phyloP scores from a whole-genome alignment of 129 eudicot species.

The Arctium minus region DNA sequence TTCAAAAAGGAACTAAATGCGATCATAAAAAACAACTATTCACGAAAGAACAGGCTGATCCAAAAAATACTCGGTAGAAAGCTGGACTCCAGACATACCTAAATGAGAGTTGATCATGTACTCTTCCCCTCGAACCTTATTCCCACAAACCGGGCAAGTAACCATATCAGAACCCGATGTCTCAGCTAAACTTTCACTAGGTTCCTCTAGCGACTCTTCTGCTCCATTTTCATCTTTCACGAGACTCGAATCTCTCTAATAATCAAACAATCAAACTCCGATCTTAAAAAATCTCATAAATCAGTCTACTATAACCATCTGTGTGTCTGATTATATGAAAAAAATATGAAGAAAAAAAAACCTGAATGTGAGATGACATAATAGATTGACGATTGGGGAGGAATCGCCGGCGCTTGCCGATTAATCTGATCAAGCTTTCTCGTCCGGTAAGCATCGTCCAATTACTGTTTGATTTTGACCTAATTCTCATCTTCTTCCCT shows the following conservation, averaged over 20 bases:
- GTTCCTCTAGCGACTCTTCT: slow-evolving; percentile 6
- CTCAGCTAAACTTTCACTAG: not conserved
- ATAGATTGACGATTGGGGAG: slow-evolving; percentile 72
- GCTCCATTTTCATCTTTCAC: slow-evolving; percentile 34
- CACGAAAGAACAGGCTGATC: not conserved
- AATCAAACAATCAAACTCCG: not conserved
- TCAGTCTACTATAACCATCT: not conserved
- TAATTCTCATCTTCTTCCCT: slow-evolving; percentile 18
- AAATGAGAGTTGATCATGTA: slow-evolving; percentile 67
- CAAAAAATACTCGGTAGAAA: not conserved
- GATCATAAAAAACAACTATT: not conserved
- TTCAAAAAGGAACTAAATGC: not conserved
- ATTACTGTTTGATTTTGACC: slow-evolving; percentile 30
- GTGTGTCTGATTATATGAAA: not conserved
- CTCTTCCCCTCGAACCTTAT: slow-evolving; percentile 52
- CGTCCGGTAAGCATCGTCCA: slow-evolving; percentile 59
- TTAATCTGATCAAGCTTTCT: slow-evolving; percentile 66
- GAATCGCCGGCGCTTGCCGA: slow-evolving; percentile 78
- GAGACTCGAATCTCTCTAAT: slow-evolving; percentile 30
- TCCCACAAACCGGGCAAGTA: slow-evolving; percentile 75
- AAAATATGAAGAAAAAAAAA: not conserved
- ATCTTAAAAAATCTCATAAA: not conserved
- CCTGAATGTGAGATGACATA: slow-evolving; percentile 37
- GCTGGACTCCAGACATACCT: slow-evolving; percentile 34
- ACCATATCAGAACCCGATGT: slow-evolving; percentile 37